These are phyloP conservation scores for Phenoliferia sp. DNA, from an alignment of 1,284 basidiomycete genomes.

Conservation along the genomic window DNA sequence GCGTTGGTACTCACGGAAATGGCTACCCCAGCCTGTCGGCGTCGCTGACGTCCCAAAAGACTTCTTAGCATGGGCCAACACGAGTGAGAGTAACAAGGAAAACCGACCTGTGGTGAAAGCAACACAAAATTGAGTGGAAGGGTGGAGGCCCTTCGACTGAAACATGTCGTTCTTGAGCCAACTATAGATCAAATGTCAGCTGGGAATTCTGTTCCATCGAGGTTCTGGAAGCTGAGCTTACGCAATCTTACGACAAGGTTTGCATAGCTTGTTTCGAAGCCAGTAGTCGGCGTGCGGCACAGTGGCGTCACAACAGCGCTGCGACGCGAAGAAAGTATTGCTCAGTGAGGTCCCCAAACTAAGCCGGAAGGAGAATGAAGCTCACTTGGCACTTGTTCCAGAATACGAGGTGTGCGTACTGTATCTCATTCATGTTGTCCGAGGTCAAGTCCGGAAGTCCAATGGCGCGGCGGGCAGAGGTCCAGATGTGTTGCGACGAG, in stretches of 20 bases:
- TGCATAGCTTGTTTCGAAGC: background rate
- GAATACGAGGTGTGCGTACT: constrained; percentile 10
- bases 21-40: too few relatives aligned
- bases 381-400: constrained; percentile 8
- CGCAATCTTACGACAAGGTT: background rate
- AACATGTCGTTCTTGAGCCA: background rate
- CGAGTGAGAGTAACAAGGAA: background rate
- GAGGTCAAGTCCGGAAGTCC: constrained; percentile 9
- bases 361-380: background rate
- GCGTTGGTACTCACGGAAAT: background rate
- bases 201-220: background rate
- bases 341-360: too few relatives aligned
- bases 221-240: background rate
- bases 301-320: background rate
- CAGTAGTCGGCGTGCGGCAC: background rate
- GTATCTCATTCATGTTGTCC: constrained; percentile 5
- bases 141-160: background rate
- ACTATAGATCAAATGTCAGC: background rate
- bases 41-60: background rate
- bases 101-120: background rate
- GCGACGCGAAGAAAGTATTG: background rate
- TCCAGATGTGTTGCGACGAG: background rate
- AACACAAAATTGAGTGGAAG: background rate
- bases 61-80: background rate
- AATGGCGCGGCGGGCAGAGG: background rate